A percentile compares a stretch with the other conserved stretches of the same genome.
Evolutionary conservation across 2,329 filamentous ascomycete genomes (phyloP).

Genomic region (Didymella segeticola): DNA sequence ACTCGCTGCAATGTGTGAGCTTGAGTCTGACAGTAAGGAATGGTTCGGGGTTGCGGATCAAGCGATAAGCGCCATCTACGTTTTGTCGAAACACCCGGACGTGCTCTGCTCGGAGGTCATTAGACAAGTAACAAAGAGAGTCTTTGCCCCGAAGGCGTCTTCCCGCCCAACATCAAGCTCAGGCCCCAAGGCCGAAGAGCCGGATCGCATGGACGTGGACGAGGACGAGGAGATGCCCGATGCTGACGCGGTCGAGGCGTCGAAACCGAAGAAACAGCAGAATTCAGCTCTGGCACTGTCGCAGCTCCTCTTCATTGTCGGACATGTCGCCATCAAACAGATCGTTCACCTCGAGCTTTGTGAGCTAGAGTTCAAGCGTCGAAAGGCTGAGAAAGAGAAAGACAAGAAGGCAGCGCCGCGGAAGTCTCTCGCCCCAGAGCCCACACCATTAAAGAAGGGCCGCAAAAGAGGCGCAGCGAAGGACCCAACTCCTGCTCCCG

Average conservation of each 20-base stretch:
- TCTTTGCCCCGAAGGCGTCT: constrained; percentile 69
- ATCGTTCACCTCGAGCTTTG: constrained; percentile 98
- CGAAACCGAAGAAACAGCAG: constrained; percentile 58
- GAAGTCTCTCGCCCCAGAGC: constrained; percentile 38
- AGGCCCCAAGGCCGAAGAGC: constrained; percentile 40
- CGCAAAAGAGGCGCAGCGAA: constrained; percentile 49
- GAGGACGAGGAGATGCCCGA: constrained; percentile 32
- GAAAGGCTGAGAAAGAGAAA: constrained; percentile 89
- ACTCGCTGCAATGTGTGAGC: constrained; percentile 83
- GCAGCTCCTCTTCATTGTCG: constrained; percentile 92
- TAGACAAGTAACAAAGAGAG: constrained; percentile 80
- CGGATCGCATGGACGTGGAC: constrained; percentile 17
- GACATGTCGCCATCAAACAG: constrained; percentile 97
- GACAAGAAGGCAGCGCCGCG: constrained; percentile 66
- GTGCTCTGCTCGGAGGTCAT: constrained; percentile 91
- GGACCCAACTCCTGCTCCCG: constrained; percentile 56
- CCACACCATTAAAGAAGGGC: constrained; percentile 50
- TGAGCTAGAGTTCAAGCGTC: constrained; percentile 95
- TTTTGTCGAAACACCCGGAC: constrained; percentile 91
- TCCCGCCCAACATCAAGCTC: constrained; percentile 41
- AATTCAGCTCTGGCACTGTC: constrained; percentile 80
- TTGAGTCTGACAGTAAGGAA: constrained; percentile 88
- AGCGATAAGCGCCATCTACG: constrained; percentile 93
- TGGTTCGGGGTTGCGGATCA: constrained; percentile 95
- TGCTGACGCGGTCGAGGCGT: constrained; percentile 35